Evolutionary conservation across 257 asterid species (phyloP).

Genomic region (Paulownia fortunei): DNA sequence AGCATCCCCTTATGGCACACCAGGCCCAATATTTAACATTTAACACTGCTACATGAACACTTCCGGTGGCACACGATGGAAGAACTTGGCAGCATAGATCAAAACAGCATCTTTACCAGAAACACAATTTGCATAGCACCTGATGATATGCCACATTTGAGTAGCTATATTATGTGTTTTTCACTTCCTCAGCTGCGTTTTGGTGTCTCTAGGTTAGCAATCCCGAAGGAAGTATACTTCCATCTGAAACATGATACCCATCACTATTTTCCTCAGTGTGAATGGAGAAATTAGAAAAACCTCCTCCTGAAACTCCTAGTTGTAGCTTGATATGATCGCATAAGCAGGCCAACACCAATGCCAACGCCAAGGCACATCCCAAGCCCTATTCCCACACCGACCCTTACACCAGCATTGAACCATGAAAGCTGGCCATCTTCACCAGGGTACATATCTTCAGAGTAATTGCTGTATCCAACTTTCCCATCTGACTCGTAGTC

Average conservation of each 20-base stretch:
- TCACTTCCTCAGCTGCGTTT: conserved; percentile 31
- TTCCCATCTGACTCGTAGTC: conserved; percentile 54
- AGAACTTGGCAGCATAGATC: conserved; percentile 23
- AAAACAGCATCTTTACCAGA: conserved; percentile 19
- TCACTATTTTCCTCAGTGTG: conserved; percentile 16
- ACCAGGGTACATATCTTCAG: conserved; percentile 59
- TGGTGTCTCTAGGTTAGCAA: conserved; percentile 6
- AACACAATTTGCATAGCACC: conserved; percentile 11
- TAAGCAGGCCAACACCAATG: conserved; percentile 63
- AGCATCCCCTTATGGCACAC: conserved; percentile 26
- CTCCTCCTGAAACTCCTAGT: conserved; percentile 59
- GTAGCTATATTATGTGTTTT: conserved; percentile 23
- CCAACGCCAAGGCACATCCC: conserved; percentile 74
- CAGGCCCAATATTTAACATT: conserved; percentile 23
- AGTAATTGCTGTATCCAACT: conserved; percentile 45
- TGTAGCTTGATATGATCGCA: conserved; percentile 67
- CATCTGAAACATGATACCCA: conserved; percentile 24
- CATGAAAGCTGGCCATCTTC: conserved; percentile 71
- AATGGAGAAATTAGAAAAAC: conserved; percentile 46
- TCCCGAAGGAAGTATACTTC: conserved; percentile 16
- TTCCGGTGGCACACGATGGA: conserved; percentile 22
- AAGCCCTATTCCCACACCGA: conserved; percentile 71
- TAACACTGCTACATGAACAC: conserved; percentile 16
- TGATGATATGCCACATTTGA: background rate
- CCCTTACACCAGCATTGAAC: conserved; percentile 76